Base-by-base conservation (phyloP, 306 rosid genomes). In the Begonia masoniana region DNA sequence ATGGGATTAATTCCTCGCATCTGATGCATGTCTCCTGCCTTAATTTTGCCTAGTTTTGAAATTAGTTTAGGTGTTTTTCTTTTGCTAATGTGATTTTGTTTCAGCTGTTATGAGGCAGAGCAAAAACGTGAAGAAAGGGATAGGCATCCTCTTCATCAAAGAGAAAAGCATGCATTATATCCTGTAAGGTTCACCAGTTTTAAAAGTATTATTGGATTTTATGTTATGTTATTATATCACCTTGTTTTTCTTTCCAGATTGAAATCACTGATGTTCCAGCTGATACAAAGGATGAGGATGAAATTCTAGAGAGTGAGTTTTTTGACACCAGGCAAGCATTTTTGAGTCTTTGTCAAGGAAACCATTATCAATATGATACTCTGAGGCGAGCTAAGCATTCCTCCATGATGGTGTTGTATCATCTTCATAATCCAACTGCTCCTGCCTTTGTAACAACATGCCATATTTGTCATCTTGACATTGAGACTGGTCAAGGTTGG, bases 401-500 rank as follows among this genome's bases (percentile, higher is more conserved):
- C 45, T 61, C 88, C 41, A 73, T 73, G 70, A 82, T 73, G 78
- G 71, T 77, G 57, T 64, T 82, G 21, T 39, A 75, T 52, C 63
- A 76, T 65, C 74, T 82, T 9, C 68, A 86, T 70, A 92, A 92
- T 76, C 96, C 99, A 60, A 92, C 99, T 13, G 96, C 99, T 59
- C 96, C 95, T 54, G 95, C 96, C 31, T 86, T 83, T 71, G 96
- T 86, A 53, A 75, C 72, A 48, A 74, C 81, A 6, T 92, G 96
- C 77, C 79, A 64, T 61, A 62, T 75, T 64, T 92, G 99, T 61
- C 76, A 61, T 75, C 84, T 83, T 43, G 99, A 92, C 67, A 81
- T 86, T 62, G 99, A 86, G 72, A 84, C 93, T 58, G 96, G 96
- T 45, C 99, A 92, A 76, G 96, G 99, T 51, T 92, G 99, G 99